Percentiles rank a stretch among this genome's conserved stretches.
Evolutionary conservation across 345 rosid species (phyloP).

Genomic region (Turritis glabra): DNA sequence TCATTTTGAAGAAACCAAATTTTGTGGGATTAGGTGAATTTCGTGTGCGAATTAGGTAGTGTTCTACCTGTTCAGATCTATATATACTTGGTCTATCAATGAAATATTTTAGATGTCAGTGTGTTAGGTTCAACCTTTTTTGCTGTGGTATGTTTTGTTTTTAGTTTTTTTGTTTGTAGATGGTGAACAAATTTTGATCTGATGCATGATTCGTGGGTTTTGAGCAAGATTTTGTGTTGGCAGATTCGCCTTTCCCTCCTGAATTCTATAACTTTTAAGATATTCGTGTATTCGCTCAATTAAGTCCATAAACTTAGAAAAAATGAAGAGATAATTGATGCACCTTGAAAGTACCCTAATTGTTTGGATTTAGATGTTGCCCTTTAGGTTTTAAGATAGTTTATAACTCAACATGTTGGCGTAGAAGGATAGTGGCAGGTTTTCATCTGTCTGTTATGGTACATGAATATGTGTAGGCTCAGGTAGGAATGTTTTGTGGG

Average conservation of each 20-base stretch:
- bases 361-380: constrained; percentile 3
- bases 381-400: constrained; percentile 6
- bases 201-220: background rate
- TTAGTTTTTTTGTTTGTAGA: background rate
- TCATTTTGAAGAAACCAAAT: background rate
- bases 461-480: constrained; percentile 96
- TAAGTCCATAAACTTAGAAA: background rate
- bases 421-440: constrained; percentile 39
- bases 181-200: constrained; percentile 4
- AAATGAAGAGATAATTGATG: background rate
- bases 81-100: background rate
- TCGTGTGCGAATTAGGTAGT: background rate
- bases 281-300: background rate
- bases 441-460: constrained; percentile 56
- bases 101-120: background rate
- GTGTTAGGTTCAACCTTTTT: background rate
- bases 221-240: background rate
- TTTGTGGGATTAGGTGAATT: constrained; percentile 5
- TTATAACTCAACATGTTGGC: background rate
- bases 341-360: background rate
- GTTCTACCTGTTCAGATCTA: constrained; percentile 15
- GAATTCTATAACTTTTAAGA: background rate
- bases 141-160: background rate
- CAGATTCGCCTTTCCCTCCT: background rate
- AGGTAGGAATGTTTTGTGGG: constrained; percentile 92